A percentile compares a stretch with the other conserved stretches of the same genome.
phyloP scores from a whole-genome alignment of 1,284 basidiomycete species.

The Quambalaria eucalypti region DNA sequence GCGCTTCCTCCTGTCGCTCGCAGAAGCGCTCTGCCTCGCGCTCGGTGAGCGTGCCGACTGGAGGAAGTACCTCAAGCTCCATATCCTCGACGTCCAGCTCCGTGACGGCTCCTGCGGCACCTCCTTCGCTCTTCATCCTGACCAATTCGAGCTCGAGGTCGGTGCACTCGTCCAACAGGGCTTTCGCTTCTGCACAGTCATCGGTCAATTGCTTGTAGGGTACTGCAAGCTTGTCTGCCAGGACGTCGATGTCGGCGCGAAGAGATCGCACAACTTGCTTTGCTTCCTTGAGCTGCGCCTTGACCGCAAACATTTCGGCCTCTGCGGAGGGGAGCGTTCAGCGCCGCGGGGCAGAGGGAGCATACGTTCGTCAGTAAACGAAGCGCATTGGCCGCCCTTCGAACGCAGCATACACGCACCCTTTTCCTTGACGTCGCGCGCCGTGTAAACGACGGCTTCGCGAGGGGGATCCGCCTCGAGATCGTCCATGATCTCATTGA shows the following conservation, averaged over 20 bases:
- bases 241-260: constrained; percentile 24
- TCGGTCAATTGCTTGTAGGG: constrained; percentile 23
- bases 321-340: too few species aligned
- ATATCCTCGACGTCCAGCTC: constrained; percentile 1
- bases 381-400: not conserved
- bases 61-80: not conserved
- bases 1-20: not conserved
- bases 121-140: constrained; percentile 11
- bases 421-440: constrained; percentile 29
- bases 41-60: not conserved
- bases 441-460: constrained; percentile 34
- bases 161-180: constrained; percentile 23
- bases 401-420: not conserved
- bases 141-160: constrained; percentile 30
- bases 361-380: not conserved
- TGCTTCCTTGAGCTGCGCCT: constrained; percentile 34
- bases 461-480: constrained; percentile 24
- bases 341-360: too few species aligned
- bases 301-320: constrained; percentile 24
- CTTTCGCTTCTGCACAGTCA: constrained; percentile 18
- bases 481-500: constrained; percentile 36
- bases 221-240: constrained; percentile 20
- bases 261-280: constrained; percentile 28
- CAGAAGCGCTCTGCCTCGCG: not conserved
- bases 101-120: not conserved